Base-by-base conservation (phyloP, 306 rosid genomes). In the Hippophae rhamnoides region DNA sequence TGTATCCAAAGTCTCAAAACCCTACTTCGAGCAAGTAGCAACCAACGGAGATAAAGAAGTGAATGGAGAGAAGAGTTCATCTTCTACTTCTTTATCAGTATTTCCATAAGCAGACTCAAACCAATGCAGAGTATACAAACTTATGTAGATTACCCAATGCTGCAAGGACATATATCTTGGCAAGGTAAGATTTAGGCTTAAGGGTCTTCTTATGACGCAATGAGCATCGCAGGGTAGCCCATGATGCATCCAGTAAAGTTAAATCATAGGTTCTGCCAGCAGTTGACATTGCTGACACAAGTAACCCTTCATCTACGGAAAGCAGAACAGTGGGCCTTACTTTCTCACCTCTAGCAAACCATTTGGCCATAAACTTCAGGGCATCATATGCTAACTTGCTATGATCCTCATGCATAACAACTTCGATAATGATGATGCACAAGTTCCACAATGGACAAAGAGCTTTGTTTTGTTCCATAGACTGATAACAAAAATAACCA, bases 401-500 rank as follows among this genome's bases (percentile, higher is more conserved):
- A 62, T 84, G 78, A 73, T 88, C 85, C 53, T 65, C 88, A 65
- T 73, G 83, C 66, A 76, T 41, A 57, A 95, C 95, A 61, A 43
- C 53, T 70, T 80, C 94, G 43, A 82, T 82, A 63, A 93, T 84
- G 64, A 8, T 47, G 67, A 71, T 67, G 82, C 97, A 87, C 82
- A 70, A 43, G 60, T 49, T 71, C 99, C 95, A 86, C 3, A 86
- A 9, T 5, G 99, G 99, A 76, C 95, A 86, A 73, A 93, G 96
- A 53, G 99, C 83, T 80, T 88, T 93, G 84, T 93, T 93, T 70
- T 88, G 82, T 44, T 75, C 94, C 83, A 84, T 82, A 59, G 84
- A 41, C 98, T 92, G 83, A 67, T 66, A 72, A 70, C 58, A 72
- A 56, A 70, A 74, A 61, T 43, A 62, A 44, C 18, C 54, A 50